Percentiles rank a stretch among this genome's conserved stretches.
These are phyloP conservation scores for Piper longum DNA, from an alignment of 164 flowering plant species.

Conservation along the genomic window DNA sequence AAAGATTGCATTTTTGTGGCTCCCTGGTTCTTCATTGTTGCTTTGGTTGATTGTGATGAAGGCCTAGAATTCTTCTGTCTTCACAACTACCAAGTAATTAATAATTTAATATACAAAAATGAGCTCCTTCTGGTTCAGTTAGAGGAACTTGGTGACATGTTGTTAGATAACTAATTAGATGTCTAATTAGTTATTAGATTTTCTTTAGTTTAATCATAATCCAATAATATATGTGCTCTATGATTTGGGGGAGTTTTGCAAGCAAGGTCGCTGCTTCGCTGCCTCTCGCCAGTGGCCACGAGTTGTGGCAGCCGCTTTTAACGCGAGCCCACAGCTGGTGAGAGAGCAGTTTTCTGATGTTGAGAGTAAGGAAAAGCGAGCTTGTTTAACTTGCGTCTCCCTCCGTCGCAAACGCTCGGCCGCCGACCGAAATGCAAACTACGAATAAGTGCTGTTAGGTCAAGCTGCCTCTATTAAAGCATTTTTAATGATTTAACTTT, in stretches of 20 bases:
- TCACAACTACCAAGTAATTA: conserved; percentile 38
- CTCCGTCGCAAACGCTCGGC: too few relatives aligned
- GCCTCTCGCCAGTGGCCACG: conserved; percentile 27
- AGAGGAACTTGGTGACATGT: too few relatives aligned
- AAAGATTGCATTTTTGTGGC: conserved; percentile 46
- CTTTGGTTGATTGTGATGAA: conserved; percentile 32
- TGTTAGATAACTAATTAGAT: too few relatives aligned
- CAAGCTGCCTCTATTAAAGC: too few relatives aligned
- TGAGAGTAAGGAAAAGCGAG: too few relatives aligned
- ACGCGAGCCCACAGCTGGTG: conserved; percentile 18
- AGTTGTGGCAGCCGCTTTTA: conserved; percentile 42
- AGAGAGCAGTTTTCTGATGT: neutral
- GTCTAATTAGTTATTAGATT: too few relatives aligned
- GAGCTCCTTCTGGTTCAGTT: too few relatives aligned
- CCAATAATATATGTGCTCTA: conserved; percentile 15
- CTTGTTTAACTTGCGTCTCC: too few relatives aligned
- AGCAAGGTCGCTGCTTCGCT: conserved; percentile 36
- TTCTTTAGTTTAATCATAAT: too few relatives aligned
- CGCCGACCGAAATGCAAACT: too few relatives aligned
- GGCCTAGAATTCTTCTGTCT: conserved; percentile 58
- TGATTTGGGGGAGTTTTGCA: conserved; percentile 36
- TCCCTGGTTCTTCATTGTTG: conserved; percentile 45
- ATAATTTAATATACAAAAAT: neutral
- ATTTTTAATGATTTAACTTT: too few relatives aligned
- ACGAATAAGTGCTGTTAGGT: too few relatives aligned